Conservation (phyloP, 1,139 yeast species). For the Yamadazyma siamensis region DNA sequence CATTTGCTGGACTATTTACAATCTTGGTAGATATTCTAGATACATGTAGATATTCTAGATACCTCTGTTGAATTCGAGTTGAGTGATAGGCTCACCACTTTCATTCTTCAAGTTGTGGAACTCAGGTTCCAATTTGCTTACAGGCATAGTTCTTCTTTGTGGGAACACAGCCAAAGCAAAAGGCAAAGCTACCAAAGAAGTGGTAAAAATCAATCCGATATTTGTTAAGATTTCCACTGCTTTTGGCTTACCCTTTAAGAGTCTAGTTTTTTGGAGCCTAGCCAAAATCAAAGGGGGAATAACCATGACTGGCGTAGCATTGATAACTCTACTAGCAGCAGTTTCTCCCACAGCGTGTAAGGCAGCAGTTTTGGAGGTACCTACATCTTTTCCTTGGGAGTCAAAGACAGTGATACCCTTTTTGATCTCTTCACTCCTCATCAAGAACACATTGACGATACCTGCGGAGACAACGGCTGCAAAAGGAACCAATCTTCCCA, state of each 20-base stretch:
- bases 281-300: conserved; percentile 85
- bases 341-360: conserved; percentile 93
- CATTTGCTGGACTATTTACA: too few species aligned
- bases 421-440: conserved; percentile 92
- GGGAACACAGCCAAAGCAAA: conserved; percentile 96
- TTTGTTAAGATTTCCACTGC: conserved; percentile 67
- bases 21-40: not conserved
- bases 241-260: conserved; percentile 64
- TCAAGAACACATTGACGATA: conserved; percentile 84
- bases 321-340: conserved; percentile 89
- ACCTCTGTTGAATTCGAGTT: conserved; percentile 89
- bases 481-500: conserved; percentile 89
- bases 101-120: conserved; percentile 60
- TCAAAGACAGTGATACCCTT: conserved; percentile 78
- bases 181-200: conserved; percentile 85
- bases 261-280: conserved; percentile 60
- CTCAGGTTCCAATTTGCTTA: conserved; percentile 57
- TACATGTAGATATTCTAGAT: conserved; percentile 38
- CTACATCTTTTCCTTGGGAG: conserved; percentile 64
- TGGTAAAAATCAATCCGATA: conserved; percentile 77
- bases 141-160: conserved; percentile 66
- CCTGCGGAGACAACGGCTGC: conserved; percentile 99
- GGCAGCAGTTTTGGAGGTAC: conserved; percentile 84
- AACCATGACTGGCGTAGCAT: conserved; percentile 97
- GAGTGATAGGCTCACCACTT: conserved; percentile 55